Percentiles rank a stretch among this genome's conserved stretches.
These are phyloP conservation scores for Maudiozyma turicensis DNA, from an alignment of 805 yeast species.

Conservation along the genomic window DNA sequence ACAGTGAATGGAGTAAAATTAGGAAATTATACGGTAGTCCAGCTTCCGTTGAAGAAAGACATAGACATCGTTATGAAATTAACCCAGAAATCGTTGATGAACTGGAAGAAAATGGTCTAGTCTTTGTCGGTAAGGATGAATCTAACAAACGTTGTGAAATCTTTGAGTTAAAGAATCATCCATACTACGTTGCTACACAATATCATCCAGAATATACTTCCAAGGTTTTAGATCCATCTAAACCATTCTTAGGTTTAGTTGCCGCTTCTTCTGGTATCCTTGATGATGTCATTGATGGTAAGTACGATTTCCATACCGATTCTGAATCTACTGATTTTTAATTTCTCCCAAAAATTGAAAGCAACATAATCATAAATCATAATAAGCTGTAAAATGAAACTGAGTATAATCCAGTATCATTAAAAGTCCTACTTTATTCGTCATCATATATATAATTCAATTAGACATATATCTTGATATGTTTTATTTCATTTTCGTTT, in stretches of 20 bases:
- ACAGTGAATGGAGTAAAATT: conserved; percentile 57
- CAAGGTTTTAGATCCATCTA: conserved; percentile 91
- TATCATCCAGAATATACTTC: conserved; percentile 98
- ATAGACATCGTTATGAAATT: conserved; percentile 96
- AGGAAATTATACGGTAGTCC: conserved; percentile 70
- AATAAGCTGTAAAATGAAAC: neutral
- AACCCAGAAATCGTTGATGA: conserved; percentile 70
- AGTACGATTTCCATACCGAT: conserved; percentile 12
- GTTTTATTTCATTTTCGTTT: no score
- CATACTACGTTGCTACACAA: conserved; percentile 90
- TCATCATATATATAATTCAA: no score
- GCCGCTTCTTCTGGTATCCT: conserved; percentile 88
- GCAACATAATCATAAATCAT: neutral
- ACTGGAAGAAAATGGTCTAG: conserved; percentile 71
- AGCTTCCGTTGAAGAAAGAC: conserved; percentile 75
- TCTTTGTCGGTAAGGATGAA: conserved; percentile 91
- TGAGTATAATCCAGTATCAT: no score
- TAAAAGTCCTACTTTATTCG: no score
- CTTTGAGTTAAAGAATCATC: conserved; percentile 76
- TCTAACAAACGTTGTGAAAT: conserved; percentile 87
- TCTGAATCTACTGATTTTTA: conserved; percentile 8
- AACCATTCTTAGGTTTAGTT: conserved; percentile 91
- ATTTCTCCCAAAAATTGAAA: neutral
- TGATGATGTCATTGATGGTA: conserved; percentile 47
- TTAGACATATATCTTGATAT: no score